A percentile compares a stretch with the other conserved stretches of the same genome.
Conservation (phyloP, 1,284 basidiomycete species). For the Moniliella sp. region DNA sequence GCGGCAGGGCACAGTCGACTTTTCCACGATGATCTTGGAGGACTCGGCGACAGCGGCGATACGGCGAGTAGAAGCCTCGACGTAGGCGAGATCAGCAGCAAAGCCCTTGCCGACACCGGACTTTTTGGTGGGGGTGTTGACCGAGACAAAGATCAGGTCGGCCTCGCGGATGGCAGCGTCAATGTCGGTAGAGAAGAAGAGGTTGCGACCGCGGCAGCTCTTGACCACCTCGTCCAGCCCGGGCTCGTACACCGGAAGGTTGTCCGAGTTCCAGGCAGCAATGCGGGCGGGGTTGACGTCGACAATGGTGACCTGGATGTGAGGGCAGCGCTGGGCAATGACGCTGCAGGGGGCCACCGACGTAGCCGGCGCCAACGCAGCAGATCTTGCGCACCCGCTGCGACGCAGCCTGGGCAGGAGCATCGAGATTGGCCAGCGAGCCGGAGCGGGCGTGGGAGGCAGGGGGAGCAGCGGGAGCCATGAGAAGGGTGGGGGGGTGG, state of each 20-base stretch:
- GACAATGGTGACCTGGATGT: constrained; percentile 86
- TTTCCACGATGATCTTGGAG: constrained; percentile 95
- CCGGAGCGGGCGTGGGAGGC: too few species aligned
- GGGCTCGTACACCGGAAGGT: constrained; percentile 62
- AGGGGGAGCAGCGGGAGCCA: too few species aligned
- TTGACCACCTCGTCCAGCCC: constrained; percentile 83
- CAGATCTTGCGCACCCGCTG: constrained; percentile 30
- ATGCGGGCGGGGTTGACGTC: constrained; percentile 84
- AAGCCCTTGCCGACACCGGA: constrained; percentile 85
- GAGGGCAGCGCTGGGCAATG: constrained; percentile 77
- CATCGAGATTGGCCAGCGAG: too few species aligned
- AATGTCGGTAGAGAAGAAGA: constrained; percentile 90
- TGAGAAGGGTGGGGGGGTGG: too few species aligned
- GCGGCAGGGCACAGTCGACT: constrained; percentile 92
- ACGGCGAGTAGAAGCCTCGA: constrained; percentile 81
- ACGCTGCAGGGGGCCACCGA: constrained; percentile 62
- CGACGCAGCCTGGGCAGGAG: too few species aligned
- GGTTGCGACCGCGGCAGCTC: constrained; percentile 66
- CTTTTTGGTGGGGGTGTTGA: constrained; percentile 98
- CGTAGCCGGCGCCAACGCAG: constrained; percentile 73
- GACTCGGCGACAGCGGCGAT: constrained; percentile 75
- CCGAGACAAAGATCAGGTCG: constrained; percentile 51
- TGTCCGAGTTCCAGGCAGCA: constrained; percentile 70
- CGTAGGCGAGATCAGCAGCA: constrained; percentile 90
- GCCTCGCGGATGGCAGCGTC: constrained; percentile 79